phyloP scores from a whole-genome alignment of 1,284 basidiomycete species.

The Cryptococcus sp. region DNA sequence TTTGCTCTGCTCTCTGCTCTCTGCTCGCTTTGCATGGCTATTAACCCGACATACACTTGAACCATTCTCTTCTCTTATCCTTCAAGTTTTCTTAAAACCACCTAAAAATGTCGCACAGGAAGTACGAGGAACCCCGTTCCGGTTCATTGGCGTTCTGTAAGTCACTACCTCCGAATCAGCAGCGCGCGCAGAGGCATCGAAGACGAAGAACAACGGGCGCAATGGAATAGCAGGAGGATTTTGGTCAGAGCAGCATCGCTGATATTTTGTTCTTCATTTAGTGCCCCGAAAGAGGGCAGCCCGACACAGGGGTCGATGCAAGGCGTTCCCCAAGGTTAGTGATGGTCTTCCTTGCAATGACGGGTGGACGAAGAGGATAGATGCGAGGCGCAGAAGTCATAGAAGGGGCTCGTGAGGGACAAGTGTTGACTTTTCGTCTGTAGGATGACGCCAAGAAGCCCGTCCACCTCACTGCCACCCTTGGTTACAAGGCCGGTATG shows the following conservation, averaged over 20 bases:
- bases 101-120: conserved; percentile 50
- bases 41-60: neutral
- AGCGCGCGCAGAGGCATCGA: conserved; percentile 27
- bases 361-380: neutral
- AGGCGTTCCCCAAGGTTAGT: conserved; percentile 90
- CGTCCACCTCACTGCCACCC: conserved; percentile 95
- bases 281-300: conserved; percentile 91
- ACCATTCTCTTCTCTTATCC: conserved; percentile 14
- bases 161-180: conserved; percentile 1
- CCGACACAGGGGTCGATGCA: conserved; percentile 95
- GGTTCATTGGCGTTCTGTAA: conserved; percentile 69
- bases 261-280: conserved; percentile 18
- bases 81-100: conserved; percentile 15
- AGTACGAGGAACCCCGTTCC: conserved; percentile 95
- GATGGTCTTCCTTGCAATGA: neutral
- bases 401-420: conserved; percentile 3
- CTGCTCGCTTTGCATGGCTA: neutral
- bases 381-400: conserved; percentile 8
- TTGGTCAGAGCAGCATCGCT: neutral
- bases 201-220: neutral
- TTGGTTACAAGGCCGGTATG: conserved; percentile 99
- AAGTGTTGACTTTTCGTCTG: conserved; percentile 1
- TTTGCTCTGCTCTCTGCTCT: neutral
- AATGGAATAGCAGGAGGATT: too few species aligned
- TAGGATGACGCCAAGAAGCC: conserved; percentile 99